Conservation (phyloP, 257 asterid genomes). For the Salvia splendens region DNA sequence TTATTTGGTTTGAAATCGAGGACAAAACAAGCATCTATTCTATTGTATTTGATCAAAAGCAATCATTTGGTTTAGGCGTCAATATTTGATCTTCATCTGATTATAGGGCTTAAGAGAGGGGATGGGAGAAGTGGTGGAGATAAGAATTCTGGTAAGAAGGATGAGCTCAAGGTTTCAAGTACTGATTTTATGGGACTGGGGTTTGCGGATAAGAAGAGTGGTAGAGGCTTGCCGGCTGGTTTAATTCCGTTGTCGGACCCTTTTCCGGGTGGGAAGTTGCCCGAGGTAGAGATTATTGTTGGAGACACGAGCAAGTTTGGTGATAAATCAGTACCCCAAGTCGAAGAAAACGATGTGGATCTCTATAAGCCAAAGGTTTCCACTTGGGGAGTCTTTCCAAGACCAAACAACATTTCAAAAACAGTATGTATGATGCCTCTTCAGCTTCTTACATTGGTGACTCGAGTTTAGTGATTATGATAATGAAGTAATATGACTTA, state of each 20-base stretch:
- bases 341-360: slow-evolving; percentile 46
- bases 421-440: slow-evolving; percentile 49
- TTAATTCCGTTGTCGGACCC: slow-evolving; percentile 61
- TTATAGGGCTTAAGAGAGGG: slow-evolving; percentile 47
- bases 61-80: slow-evolving; percentile 19
- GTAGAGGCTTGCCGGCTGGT: slow-evolving; percentile 78
- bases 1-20: slow-evolving; percentile 3
- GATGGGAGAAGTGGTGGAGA: slow-evolving; percentile 31
- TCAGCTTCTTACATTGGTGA: slow-evolving; percentile 2
- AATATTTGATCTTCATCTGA: slow-evolving; percentile 20
- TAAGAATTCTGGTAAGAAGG: slow-evolving; percentile 40
- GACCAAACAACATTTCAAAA: slow-evolving; percentile 81
- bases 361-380: slow-evolving; percentile 91
- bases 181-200: slow-evolving; percentile 85
- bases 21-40: slow-evolving; percentile 15
- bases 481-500: not conserved
- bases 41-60: slow-evolving; percentile 1
- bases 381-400: slow-evolving; percentile 97
- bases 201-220: slow-evolving; percentile 75
- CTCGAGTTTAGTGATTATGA: not conserved
- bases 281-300: slow-evolving; percentile 79
- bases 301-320: slow-evolving; percentile 75
- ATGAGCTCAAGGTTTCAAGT: slow-evolving; percentile 51
- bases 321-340: slow-evolving; percentile 34
- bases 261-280: slow-evolving; percentile 60